phyloP scores from a whole-genome alignment of 257 asterid genomes.

The Gentiana straminea region DNA sequence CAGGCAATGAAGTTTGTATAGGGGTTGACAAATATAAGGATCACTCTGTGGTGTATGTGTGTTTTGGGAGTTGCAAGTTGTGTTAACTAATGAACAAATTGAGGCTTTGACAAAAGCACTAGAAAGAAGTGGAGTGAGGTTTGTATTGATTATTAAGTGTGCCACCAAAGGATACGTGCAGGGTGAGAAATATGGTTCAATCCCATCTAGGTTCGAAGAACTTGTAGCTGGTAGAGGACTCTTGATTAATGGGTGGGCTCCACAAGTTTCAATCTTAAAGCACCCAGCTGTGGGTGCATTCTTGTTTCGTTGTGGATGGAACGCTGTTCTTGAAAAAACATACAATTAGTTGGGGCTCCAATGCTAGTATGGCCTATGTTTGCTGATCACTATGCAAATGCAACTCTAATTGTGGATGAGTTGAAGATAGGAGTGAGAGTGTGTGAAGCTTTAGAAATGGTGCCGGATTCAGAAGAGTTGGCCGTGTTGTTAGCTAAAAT shows the following conservation, averaged over 20 bases:
- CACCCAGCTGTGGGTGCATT: conserved; percentile 36
- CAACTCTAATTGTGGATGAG: conserved; percentile 52
- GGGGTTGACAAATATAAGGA: conserved; percentile 54
- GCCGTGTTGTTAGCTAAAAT: background rate
- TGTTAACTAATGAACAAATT: conserved; percentile 53
- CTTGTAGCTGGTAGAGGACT: conserved; percentile 52
- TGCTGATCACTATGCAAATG: conserved; percentile 57
- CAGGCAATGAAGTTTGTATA: conserved; percentile 15
- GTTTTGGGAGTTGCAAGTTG: conserved; percentile 80
- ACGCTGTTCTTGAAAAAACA: conserved; percentile 41
- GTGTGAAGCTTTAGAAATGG: conserved; percentile 47
- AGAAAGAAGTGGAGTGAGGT: conserved; percentile 48
- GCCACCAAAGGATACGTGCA: conserved; percentile 42
- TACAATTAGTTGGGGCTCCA: conserved; percentile 40
- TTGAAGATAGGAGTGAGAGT: conserved; percentile 41
- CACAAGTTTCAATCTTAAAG: conserved; percentile 47
- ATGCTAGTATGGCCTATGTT: conserved; percentile 84
- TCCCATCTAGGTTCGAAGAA: conserved; percentile 59
- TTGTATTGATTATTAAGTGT: conserved; percentile 39
- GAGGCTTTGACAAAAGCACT: conserved; percentile 29
- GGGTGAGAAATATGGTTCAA: conserved; percentile 21
- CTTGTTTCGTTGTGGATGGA: conserved; percentile 77
- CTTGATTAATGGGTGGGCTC: conserved; percentile 67
- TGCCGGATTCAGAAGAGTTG: conserved; percentile 29
- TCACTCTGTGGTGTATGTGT: conserved; percentile 43